Base-by-base conservation (phyloP, 768 basidiomycete genomes). In the Tricholoma furcatifolium region DNA sequence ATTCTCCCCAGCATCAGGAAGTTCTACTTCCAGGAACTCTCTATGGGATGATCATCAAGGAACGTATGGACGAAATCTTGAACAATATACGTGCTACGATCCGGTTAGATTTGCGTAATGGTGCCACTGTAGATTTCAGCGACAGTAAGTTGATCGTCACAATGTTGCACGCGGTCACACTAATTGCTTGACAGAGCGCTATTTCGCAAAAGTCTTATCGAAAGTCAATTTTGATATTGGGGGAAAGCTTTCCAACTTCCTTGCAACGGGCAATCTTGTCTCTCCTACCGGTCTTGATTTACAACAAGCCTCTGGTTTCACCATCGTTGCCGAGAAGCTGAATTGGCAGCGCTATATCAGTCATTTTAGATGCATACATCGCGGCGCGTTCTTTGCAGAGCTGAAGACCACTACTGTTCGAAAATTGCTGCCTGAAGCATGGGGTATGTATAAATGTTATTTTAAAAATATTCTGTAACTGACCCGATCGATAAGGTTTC, bases 291-390 rank as follows among this genome's bases (percentile, higher is more conserved):
- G 97, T 55, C 84, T 99, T 50, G 97, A 98, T 71, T 75, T 99
- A 14, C 96, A 98, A 67, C 97, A 99, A 70, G 88, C 95, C 0
- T 88, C 94, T 15, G 97, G 97, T n/a, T 98, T 96, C 71, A 98
- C 97, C 1, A 97, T 99, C 60, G 90, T 98, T 31, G 97, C 95
- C 5, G 97, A 99, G 74, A 98, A 98, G 71, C 79, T 99, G 55
- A 99, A 99, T 69, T 99, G 97, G 85, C 87, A 91, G 60, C 93
- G 97, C 34, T 99, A 98, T 70, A 93, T 99, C 69, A 91, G 90
- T 65, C 97, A 99, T 73, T 99, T 99, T 77, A 81, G 97, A 52
- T 97, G 91, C 69, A 93, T 99, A 27, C 97, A 99, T 72, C 91
- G 97, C 72, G 97, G 97, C 68, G 94, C 97, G 34, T 99, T 99